Evolutionary conservation across 2,329 filamentous ascomycete genomes (phyloP), one percentile per base, ranked within the genome.

Genomic region (Tolypocladium sp.): DNA sequence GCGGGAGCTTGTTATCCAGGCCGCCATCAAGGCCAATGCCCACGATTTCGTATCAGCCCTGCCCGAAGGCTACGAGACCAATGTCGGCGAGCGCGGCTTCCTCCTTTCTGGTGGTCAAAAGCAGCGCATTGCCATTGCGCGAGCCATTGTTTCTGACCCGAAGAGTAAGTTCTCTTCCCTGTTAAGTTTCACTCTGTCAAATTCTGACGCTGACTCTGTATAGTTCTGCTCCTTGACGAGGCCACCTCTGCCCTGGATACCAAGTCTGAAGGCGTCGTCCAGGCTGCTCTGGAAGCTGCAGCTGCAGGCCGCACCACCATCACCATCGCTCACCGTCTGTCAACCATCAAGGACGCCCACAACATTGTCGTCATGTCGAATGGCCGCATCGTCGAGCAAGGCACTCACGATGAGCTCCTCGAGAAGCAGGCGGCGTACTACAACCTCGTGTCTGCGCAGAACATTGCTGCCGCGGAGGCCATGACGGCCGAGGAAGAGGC

Each of bases 1-100:
- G 59, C 82, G 76, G 57, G 83, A 89, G 59, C 79, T 93, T 22
- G 84, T 97, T 44, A 81, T 89, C 56, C 83, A 90, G 49, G 94
- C 94, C 20, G 91, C 94, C 10, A 90, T 86, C 72, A 95, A 90
- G 81, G 90, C 94, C 17, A 97, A 97, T 66, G 93, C 93, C 1
- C 92, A 97, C 70, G 92, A 96, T 64, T 99, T 99, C 70, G 88
- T 99, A 64, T 83, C 79, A 7, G 75, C 81, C 15, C 82, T 97
- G 1, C 92, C 94, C 0, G 89, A 97, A 65, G 89, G 90, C 2
- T 97, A 97, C 67, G 84, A 96, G 64, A 97, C 94, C 0, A 87
- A 95, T 64, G 93, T 97, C n/a, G 94, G 94, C 59, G 92, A 97
- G 73, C 88, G 92, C 63, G 94, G 94, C 12, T 96, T 96, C 70